phyloP scores from a whole-genome alignment of 768 basidiomycete genomes.

The Serendipita sp. region DNA sequence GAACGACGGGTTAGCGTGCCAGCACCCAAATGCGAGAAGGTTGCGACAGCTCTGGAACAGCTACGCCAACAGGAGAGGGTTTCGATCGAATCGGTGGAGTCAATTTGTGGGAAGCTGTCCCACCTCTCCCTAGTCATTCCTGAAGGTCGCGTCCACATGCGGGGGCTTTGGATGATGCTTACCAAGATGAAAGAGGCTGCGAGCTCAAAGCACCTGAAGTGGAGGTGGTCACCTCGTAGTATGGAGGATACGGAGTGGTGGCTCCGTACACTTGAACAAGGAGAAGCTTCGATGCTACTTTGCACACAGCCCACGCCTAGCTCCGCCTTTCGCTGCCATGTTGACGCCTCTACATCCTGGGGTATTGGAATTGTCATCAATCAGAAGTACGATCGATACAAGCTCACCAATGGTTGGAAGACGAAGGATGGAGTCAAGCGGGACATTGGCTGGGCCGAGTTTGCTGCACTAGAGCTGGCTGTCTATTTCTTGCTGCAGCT shows the following conservation, averaged over 20 bases:
- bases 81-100: neutral
- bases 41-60: neutral
- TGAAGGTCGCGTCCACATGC: neutral
- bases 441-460: conserved; percentile 30
- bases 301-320: neutral
- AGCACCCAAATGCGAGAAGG: neutral
- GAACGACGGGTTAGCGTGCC: neutral
- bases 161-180: neutral
- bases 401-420: conserved; percentile 20
- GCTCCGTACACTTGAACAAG: neutral
- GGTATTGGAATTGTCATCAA: conserved; percentile 27
- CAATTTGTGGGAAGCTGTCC: neutral
- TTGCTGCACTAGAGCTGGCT: conserved; percentile 29
- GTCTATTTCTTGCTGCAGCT: conserved; percentile 18
- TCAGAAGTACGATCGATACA: conserved; percentile 26
- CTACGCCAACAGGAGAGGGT: neutral
- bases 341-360: conserved; percentile 26
- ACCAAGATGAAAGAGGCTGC: neutral
- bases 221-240: neutral
- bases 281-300: neutral
- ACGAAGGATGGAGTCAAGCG: conserved; percentile 10
- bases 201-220: neutral
- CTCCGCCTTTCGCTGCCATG: conserved; percentile 18
- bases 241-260: neutral
- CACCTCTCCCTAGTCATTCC: neutral